phyloP scores from a whole-genome alignment of 768 basidiomycete genomes.

The Amanita brunnescens region DNA sequence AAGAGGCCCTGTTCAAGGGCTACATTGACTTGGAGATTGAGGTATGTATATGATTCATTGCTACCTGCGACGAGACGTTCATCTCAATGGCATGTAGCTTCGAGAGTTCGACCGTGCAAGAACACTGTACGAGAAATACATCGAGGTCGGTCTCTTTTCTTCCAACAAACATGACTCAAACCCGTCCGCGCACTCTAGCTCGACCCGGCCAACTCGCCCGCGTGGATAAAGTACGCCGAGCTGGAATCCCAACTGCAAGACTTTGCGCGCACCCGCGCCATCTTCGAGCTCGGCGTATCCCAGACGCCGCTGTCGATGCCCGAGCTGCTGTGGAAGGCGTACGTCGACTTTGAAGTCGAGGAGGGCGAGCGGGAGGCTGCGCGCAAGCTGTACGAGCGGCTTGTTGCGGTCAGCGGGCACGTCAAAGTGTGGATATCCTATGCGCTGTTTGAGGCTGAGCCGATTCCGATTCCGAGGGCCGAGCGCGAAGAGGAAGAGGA shows the following conservation, averaged over 20 bases:
- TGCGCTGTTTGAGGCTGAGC: conserved; percentile 83
- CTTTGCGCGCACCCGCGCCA: conserved; percentile 80
- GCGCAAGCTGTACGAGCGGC: conserved; percentile 80
- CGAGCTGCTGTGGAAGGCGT: conserved; percentile 89
- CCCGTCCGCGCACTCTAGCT: no score
- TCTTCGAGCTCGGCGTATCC: conserved; percentile 85
- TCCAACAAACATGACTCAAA: no score
- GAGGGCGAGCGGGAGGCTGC: conserved; percentile 87
- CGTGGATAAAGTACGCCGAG: conserved; percentile 96
- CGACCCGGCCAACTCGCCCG: conserved; percentile 26
- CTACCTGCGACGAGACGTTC: background rate
- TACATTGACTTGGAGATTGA: conserved; percentile 94
- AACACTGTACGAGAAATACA: conserved; percentile 85
- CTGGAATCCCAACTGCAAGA: conserved; percentile 85
- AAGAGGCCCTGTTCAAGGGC: conserved; percentile 90
- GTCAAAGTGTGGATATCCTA: conserved; percentile 97
- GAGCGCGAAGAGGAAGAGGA: conserved; percentile 69
- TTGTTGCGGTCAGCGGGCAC: conserved; percentile 80
- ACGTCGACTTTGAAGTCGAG: conserved; percentile 93
- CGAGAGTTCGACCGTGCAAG: conserved; percentile 95
- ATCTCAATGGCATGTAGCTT: conserved; percentile 36
- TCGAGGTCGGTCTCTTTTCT: no score
- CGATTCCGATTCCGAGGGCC: conserved; percentile 55
- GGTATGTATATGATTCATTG: conserved; percentile 31
- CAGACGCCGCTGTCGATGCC: conserved; percentile 90